These are phyloP conservation scores for Gynostemma pentaphyllum DNA, from an alignment of 306 rosid genomes.

Conservation along the genomic window DNA sequence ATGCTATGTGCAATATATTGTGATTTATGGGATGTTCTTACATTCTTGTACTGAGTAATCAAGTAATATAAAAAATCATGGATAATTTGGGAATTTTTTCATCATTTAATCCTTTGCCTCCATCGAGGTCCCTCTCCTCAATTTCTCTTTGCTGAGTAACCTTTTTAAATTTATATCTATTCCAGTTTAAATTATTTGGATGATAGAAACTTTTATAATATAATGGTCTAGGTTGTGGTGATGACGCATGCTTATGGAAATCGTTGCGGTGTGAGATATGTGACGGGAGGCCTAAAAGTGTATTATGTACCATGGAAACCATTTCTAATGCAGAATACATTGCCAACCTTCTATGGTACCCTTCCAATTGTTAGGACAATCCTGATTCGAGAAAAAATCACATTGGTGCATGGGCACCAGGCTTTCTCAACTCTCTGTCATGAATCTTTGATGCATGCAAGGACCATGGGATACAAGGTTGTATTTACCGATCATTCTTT, in stretches of 20 bases:
- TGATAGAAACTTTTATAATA: background rate
- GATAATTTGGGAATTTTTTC: background rate
- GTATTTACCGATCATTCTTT: constrained; percentile 89
- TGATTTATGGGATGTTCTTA: background rate
- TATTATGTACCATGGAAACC: constrained; percentile 89
- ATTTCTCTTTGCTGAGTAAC: background rate
- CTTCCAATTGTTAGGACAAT: constrained; percentile 70
- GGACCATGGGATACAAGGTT: constrained; percentile 86
- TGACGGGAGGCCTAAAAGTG: constrained; percentile 82
- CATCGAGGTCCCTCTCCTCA: background rate
- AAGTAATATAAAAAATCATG: background rate
- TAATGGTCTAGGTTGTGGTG: constrained; percentile 65
- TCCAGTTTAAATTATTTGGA: background rate
- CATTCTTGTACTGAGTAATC: background rate
- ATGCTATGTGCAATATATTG: background rate
- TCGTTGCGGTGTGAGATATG: constrained; percentile 82
- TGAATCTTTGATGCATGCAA: constrained; percentile 77
- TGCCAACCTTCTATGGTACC: constrained; percentile 67
- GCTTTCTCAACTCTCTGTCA: constrained; percentile 94
- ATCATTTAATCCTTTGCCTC: background rate
- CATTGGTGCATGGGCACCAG: constrained; percentile 84
- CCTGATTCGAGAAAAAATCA: constrained; percentile 71
- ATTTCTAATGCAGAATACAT: constrained; percentile 77
- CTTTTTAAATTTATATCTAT: background rate
- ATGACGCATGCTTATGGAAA: constrained; percentile 86